phyloP scores from a whole-genome alignment of 371 early-diverging fungal species.

The Mortierella sp. region DNA sequence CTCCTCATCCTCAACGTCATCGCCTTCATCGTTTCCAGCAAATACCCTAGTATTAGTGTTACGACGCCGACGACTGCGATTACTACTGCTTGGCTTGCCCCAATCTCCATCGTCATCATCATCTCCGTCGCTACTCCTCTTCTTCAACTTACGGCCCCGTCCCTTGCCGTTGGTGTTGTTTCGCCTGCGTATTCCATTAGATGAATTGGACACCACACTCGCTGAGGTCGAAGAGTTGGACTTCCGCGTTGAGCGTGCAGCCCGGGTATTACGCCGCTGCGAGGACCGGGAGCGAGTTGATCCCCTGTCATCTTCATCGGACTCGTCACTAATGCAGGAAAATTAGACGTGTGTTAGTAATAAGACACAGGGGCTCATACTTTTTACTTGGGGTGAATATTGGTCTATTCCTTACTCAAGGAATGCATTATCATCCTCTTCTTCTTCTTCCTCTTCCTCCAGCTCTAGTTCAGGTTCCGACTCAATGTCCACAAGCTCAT shows the following conservation, averaged over 20 bases:
- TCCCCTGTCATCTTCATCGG: slow-evolving; percentile 24
- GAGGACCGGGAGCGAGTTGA: slow-evolving; percentile 24
- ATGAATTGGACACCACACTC: background rate
- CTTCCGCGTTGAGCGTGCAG: slow-evolving; percentile 20
- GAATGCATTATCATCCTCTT: slow-evolving; percentile 34
- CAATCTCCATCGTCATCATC: slow-evolving; percentile 56
- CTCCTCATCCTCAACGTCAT: slow-evolving; percentile 47
- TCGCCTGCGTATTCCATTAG: slow-evolving; percentile 24
- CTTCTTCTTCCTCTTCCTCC: slow-evolving; percentile 58
- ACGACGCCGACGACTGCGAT: slow-evolving; percentile 18
- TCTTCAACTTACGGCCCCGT: slow-evolving; percentile 13
- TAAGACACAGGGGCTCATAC: background rate
- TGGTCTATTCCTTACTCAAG: slow-evolving; percentile 18
- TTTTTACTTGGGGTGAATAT: background rate
- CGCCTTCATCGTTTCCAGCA: slow-evolving; percentile 2
- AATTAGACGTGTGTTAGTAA: background rate
- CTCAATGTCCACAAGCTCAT: slow-evolving; percentile 40
- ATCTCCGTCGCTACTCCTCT: slow-evolving; percentile 38
- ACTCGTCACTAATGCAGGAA: slow-evolving; percentile 25
- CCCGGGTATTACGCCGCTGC: slow-evolving; percentile 12
- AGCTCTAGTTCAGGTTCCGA: slow-evolving; percentile 60
- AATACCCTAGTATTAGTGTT: background rate
- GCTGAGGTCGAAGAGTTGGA: slow-evolving; percentile 1
- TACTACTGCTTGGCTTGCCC: slow-evolving; percentile 9
- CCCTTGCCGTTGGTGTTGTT: slow-evolving; percentile 8